Base-by-base conservation (phyloP, 495 filamentous ascomycete genomes). In the Xylaria curta region DNA sequence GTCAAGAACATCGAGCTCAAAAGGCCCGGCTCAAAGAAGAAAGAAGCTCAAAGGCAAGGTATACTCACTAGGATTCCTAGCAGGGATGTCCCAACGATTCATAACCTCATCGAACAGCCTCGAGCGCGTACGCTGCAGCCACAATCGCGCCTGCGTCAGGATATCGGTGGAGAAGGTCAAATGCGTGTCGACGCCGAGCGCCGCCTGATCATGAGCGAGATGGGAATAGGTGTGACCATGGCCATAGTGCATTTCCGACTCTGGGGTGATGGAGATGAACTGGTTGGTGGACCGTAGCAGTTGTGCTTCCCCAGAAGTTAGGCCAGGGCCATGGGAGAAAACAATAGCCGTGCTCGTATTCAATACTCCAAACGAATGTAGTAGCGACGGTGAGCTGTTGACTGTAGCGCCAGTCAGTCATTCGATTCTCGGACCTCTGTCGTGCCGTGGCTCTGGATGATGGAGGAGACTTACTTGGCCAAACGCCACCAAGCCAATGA, bases 221-320 rank as follows among this genome's bases (percentile, higher is more conserved):
- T 83, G 79, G 42, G 72, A 76, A 58, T 49, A 72, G 19, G 79
- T 72, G 66, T 85, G 76, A 8, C 65, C 72, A 61, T 85, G 83
- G 15, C 84, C 84, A 74, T 81, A 84, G 72, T 83, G 82, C 74
- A 82, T 77, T 72, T 85, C 84, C 17, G 79, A 82, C 54, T 86
- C 84, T 0, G 84, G 77, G 15, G 84, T 85, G 69, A 84, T 85
- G 69, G 81, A 81, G 46, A 85, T 69, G 77, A 80, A 78, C 61
- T 83, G 78, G 74, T 85, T 83, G 1, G 74, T 76, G 0, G 47
- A 7, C 28, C 81, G 80, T 5, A 86, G 78, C 0, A 84, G 75
- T 42, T 62, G 15, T 7, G 64, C 68, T 17, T 66, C 33, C n/a
- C 33, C 44, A 0, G 72, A 26, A 8, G 78, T 80, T 21, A 85